phyloP scores from a whole-genome alignment of 345 rosid genomes.

The Jatropha curcas region DNA sequence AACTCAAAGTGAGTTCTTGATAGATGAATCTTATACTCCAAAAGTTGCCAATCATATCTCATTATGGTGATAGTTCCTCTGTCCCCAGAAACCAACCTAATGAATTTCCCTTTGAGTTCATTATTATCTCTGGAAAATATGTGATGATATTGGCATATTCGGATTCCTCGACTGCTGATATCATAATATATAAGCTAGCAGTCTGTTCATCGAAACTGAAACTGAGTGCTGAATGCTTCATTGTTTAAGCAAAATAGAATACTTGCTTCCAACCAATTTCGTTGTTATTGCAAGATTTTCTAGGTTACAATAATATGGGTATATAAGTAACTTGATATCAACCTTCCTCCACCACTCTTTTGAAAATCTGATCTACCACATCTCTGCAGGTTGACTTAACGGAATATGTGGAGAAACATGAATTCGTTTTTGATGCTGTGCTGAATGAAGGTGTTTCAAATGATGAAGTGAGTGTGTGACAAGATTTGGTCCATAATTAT shows the following conservation, averaged over 20 bases:
- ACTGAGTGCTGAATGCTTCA: background rate
- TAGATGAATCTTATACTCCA: background rate
- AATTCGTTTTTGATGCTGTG: conserved; percentile 58
- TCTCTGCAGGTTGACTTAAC: conserved; percentile 58
- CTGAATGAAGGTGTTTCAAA: conserved; percentile 52
- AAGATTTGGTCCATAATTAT: background rate
- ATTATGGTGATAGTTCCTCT: background rate
- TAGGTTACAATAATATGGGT: background rate
- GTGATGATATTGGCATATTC: background rate
- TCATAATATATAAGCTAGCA: background rate
- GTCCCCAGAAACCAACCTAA: background rate
- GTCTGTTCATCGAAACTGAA: background rate
- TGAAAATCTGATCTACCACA: background rate
- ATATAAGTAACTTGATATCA: no score
- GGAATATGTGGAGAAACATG: conserved; percentile 63
- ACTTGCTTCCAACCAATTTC: no score
- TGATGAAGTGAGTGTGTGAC: conserved; percentile 44
- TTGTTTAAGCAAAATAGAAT: no score
- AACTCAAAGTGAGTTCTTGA: conserved; percentile 45
- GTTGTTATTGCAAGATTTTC: background rate
- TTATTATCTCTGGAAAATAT: background rate
- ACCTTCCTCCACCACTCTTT: background rate
- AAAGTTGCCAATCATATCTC: background rate
- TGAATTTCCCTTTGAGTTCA: background rate
- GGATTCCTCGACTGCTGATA: no score